These are phyloP conservation scores for Kwoniella europaea DNA, from an alignment of 768 basidiomycete genomes.

Conservation along the genomic window DNA sequence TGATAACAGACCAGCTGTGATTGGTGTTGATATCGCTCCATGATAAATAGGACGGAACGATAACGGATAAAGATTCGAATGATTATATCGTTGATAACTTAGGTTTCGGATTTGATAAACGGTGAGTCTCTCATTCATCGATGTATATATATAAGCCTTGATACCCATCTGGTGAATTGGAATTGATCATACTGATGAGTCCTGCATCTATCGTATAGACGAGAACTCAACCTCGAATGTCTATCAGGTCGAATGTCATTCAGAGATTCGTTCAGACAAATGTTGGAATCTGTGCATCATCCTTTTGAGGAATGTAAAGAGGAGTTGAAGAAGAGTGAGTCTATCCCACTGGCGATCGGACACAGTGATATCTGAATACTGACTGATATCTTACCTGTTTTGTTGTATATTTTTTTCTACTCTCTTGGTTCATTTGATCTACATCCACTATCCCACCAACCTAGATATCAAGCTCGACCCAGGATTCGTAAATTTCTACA, in stretches of 20 bases:
- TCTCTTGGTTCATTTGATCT: background rate
- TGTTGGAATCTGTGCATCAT: slow-evolving; percentile 78
- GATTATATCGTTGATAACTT: slow-evolving; percentile 91
- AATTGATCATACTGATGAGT: too few species aligned
- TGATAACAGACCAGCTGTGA: too few species aligned
- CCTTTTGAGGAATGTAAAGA: slow-evolving; percentile 85
- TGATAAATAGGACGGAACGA: slow-evolving; percentile 66
- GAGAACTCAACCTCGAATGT: slow-evolving; percentile 74
- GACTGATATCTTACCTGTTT: slow-evolving; percentile 1
- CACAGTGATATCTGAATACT: background rate
- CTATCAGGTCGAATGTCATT: slow-evolving; percentile 72
- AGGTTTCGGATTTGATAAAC: slow-evolving; percentile 77
- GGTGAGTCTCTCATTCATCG: slow-evolving; percentile 58
- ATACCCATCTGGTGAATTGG: too few species aligned
- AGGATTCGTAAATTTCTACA: slow-evolving; percentile 85
- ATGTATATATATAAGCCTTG: too few species aligned
- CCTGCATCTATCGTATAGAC: slow-evolving; percentile 38
- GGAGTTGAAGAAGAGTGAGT: slow-evolving; percentile 71
- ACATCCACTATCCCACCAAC: background rate
- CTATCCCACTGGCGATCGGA: too few species aligned
- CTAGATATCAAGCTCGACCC: slow-evolving; percentile 82
- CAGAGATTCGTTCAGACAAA: slow-evolving; percentile 83
- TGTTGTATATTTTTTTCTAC: slow-evolving; percentile 1
- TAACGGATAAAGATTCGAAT: slow-evolving; percentile 90
- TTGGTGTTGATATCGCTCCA: background rate